These are phyloP conservation scores for Lactuca sativa DNA, from an alignment of 129 eudicot genomes.

Conservation along the genomic window DNA sequence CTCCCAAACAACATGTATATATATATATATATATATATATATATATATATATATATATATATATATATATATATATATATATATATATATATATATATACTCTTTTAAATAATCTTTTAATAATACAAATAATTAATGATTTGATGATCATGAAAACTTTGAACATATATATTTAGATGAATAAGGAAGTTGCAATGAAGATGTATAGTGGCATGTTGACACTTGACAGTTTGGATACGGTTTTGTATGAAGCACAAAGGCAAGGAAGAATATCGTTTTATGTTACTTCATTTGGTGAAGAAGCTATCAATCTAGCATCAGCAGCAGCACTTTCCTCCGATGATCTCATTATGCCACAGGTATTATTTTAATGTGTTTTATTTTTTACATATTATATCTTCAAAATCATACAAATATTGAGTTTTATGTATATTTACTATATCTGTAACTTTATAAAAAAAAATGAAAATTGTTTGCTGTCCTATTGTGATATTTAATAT, in stretches of 20 bases:
- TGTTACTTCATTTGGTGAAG: slow-evolving; percentile 70
- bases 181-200: slow-evolving; percentile 57
- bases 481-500: no score
- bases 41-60: no score
- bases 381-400: not conserved
- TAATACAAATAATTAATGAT: no score
- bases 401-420: not conserved
- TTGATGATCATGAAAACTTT: not conserved
- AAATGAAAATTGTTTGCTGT: no score
- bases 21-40: no score
- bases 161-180: slow-evolving; percentile 40
- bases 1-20: slow-evolving; percentile 41
- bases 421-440: no score
- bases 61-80: no score
- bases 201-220: slow-evolving; percentile 76
- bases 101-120: no score
- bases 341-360: slow-evolving; percentile 76
- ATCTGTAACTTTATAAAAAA: no score
- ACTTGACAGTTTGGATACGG: slow-evolving; percentile 71
- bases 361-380: not conserved
- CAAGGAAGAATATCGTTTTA: slow-evolving; percentile 83
- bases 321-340: slow-evolving; percentile 69
- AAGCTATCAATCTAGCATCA: slow-evolving; percentile 74
- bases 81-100: slow-evolving; percentile 18
- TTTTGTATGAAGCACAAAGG: slow-evolving; percentile 74